These are phyloP conservation scores for Neurospora terricola DNA, from an alignment of 495 filamentous ascomycete species.

Conservation along the genomic window DNA sequence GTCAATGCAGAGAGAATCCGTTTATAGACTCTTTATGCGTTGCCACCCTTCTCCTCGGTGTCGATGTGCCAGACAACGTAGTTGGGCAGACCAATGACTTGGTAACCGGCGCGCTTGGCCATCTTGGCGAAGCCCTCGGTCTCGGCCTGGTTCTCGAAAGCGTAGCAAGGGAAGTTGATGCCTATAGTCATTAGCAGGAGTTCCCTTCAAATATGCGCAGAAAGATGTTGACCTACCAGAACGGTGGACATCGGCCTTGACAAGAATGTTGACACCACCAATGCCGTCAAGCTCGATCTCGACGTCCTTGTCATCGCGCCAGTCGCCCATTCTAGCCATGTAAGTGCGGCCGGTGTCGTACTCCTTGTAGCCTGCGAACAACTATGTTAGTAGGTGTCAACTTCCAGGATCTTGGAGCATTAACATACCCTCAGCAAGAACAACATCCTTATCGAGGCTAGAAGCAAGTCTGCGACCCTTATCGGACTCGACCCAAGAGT, in stretches of 20 bases:
- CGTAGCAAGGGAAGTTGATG: conserved; percentile 94
- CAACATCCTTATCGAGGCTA: conserved; percentile 62
- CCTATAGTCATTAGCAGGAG: conserved; percentile 37
- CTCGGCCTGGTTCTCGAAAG: conserved; percentile 98
- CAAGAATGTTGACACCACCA: conserved; percentile 92
- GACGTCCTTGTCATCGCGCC: conserved; percentile 80
- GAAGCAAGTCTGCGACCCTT: conserved; percentile 63
- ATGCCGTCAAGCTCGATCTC: conserved; percentile 91
- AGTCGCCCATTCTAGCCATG: conserved; percentile 81
- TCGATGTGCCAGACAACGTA: conserved; percentile 99
- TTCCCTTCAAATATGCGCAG: not conserved
- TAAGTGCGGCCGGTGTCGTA: conserved; percentile 82
- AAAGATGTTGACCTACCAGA: conserved; percentile 49
- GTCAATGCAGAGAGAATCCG: not conserved
- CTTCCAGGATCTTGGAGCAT: not conserved
- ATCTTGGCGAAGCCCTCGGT: conserved; percentile 98
- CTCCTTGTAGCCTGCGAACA: conserved; percentile 67
- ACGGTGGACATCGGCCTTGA: conserved; percentile 95
- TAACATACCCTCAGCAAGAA: conserved; percentile 71
- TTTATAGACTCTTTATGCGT: conserved; percentile 32
- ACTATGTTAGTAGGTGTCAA: not conserved
- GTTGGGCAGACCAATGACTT: conserved; percentile 87
- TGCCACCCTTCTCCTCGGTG: conserved; percentile 93
- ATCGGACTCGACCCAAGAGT: conserved; percentile 95
- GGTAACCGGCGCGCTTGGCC: conserved; percentile 93